Percentiles rank a stretch among this genome's conserved stretches.
Evolutionary conservation across 169 alveolate species (phyloP).

Genomic region (Perkinsus olseni): DNA sequence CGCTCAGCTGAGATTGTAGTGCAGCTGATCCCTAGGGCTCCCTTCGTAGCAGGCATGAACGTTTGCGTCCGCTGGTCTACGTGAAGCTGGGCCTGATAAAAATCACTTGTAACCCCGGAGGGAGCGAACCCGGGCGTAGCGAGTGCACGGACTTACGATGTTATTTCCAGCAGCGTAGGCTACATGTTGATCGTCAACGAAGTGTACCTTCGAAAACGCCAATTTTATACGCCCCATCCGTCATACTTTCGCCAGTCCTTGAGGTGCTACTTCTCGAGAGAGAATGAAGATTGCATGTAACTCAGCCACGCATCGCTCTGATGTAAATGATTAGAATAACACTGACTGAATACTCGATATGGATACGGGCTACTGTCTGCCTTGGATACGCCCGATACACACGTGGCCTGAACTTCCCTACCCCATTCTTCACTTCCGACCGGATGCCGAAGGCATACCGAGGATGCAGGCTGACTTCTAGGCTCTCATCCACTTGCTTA

Average conservation of each 20-base stretch:
- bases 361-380: too few relatives aligned
- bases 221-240: too few relatives aligned
- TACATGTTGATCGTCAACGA: conserved; percentile 42
- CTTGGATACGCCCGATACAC: too few relatives aligned
- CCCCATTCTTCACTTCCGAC: not conserved
- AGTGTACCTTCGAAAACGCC: not conserved
- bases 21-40: conserved; percentile 45
- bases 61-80: not conserved
- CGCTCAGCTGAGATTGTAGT: conserved; percentile 33
- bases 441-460: not conserved
- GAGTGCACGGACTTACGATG: conserved; percentile 36
- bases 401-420: too few relatives aligned
- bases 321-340: too few relatives aligned
- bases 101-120: too few relatives aligned
- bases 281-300: too few relatives aligned
- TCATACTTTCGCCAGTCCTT: too few relatives aligned
- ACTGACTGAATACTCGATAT: too few relatives aligned
- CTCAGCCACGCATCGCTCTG: too few relatives aligned
- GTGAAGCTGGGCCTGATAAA: not conserved
- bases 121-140: too few relatives aligned
- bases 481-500: not conserved
- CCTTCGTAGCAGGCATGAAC: conserved; percentile 33
- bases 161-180: conserved; percentile 51
- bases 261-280: too few relatives aligned
- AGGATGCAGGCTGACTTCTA: not conserved